These are phyloP conservation scores for Fraxinus greggii DNA, from an alignment of 305 asterid species.

Conservation along the genomic window DNA sequence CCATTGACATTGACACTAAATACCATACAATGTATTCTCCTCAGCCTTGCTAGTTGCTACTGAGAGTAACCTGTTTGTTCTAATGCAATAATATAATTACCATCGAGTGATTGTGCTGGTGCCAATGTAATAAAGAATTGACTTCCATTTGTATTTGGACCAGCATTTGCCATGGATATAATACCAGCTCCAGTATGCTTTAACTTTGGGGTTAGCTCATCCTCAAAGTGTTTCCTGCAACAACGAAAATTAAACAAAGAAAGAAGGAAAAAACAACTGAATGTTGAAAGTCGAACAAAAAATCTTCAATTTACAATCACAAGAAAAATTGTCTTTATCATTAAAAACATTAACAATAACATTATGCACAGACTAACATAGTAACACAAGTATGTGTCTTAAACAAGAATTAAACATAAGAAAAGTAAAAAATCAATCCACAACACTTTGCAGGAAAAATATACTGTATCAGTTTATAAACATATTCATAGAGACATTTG, in stretches of 20 bases:
- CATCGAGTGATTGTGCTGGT: conserved; percentile 92
- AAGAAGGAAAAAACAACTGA: neutral
- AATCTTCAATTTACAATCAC: neutral
- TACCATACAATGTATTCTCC: neutral
- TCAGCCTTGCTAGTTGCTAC: neutral
- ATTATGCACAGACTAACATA: neutral
- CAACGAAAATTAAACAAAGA: neutral
- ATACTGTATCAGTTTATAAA: neutral
- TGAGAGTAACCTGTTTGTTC: neutral
- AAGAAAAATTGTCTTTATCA: neutral
- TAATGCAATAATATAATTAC: conserved; percentile 33
- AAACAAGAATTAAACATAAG: neutral
- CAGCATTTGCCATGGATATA: conserved; percentile 97
- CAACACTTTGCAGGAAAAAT: neutral
- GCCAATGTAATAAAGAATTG: conserved; percentile 95
- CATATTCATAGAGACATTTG: neutral
- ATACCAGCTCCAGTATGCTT: conserved; percentile 99
- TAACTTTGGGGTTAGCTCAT: conserved; percentile 73
- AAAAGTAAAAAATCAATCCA: neutral
- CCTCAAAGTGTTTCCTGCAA: conserved; percentile 84
- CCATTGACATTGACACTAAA: neutral
- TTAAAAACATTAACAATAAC: neutral
- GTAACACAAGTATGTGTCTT: neutral
- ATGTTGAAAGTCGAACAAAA: conserved; percentile 1
- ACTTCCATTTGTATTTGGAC: conserved; percentile 96